Evolutionary conservation across 371 early-diverging fungal genomes (phyloP).

Genomic region (Lichtheimia ramosa): DNA sequence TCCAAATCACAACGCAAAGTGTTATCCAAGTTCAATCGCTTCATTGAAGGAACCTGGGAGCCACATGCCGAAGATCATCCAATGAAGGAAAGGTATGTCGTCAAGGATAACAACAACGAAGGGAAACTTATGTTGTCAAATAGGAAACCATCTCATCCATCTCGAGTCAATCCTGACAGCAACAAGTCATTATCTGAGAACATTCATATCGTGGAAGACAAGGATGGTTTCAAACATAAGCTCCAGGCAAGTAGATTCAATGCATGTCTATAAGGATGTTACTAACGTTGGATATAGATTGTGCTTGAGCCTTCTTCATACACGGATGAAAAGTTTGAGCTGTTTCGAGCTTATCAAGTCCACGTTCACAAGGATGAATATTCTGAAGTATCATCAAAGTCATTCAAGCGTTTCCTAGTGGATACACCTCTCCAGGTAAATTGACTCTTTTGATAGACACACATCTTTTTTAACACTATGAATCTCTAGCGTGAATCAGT

Average conservation of each 20-base stretch:
- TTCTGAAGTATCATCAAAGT: slow-evolving; percentile 41
- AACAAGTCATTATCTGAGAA: slow-evolving; percentile 9
- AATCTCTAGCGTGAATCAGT: no score
- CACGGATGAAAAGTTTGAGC: slow-evolving; percentile 69
- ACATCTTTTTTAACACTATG: no score
- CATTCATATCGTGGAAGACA: slow-evolving; percentile 9
- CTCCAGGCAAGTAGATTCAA: slow-evolving; percentile 22
- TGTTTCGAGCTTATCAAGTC: slow-evolving; percentile 83
- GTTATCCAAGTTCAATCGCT: slow-evolving; percentile 60
- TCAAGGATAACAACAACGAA: not conserved
- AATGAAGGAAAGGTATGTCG: slow-evolving; percentile 16
- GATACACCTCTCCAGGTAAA: slow-evolving; percentile 69
- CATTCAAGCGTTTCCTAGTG: slow-evolving; percentile 77
- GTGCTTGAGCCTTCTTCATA: slow-evolving; percentile 65
- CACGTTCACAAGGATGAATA: slow-evolving; percentile 76
- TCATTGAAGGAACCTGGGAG: slow-evolving; percentile 44
- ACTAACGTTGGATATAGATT: slow-evolving; percentile 27
- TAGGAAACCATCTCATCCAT: slow-evolving; percentile 3
- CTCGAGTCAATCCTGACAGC: slow-evolving; percentile 9
- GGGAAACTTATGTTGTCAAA: no score
- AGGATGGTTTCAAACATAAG: slow-evolving; percentile 16
- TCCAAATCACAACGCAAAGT: slow-evolving; percentile 74
- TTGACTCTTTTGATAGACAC: not conserved
- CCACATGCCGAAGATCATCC: slow-evolving; percentile 16
- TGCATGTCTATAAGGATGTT: not conserved